phyloP scores from a whole-genome alignment of 2,329 filamentous ascomycete species.

The Fusarium buharicum region DNA sequence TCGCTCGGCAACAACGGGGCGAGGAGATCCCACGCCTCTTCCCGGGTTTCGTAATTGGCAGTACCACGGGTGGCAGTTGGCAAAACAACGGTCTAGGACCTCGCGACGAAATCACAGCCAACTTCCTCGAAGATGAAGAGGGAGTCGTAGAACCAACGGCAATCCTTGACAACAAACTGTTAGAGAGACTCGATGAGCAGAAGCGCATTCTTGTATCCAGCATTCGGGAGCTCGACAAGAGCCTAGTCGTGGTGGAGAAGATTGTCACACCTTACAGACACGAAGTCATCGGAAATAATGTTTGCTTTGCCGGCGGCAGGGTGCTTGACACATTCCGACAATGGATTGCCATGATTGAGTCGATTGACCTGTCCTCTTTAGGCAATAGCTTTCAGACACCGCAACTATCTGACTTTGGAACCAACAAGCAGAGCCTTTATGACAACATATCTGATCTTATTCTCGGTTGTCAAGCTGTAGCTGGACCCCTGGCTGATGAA shows the following conservation, averaged over 20 bases:
- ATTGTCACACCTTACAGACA: slow-evolving; percentile 83
- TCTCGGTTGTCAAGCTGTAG: slow-evolving; percentile 88
- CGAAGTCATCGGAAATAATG: slow-evolving; percentile 80
- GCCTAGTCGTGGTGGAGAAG: slow-evolving; percentile 80
- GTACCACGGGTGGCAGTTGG: slow-evolving; percentile 87
- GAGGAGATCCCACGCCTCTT: slow-evolving; percentile 93
- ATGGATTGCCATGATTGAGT: slow-evolving; percentile 91
- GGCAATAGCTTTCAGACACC: slow-evolving; percentile 83
- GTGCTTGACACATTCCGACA: slow-evolving; percentile 90
- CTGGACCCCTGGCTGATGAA: slow-evolving; percentile 90
- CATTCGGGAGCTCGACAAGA: slow-evolving; percentile 88
- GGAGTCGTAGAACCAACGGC: slow-evolving; percentile 75
- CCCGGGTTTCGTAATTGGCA: slow-evolving; percentile 92
- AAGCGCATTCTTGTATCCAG: slow-evolving; percentile 86
- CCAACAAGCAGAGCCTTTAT: slow-evolving; percentile 92
- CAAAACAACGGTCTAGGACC: slow-evolving; percentile 74
- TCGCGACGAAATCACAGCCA: slow-evolving; percentile 78
- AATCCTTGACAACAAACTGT: slow-evolving; percentile 77
- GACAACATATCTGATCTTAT: slow-evolving; percentile 92
- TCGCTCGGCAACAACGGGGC: slow-evolving; percentile 90
- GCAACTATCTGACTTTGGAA: slow-evolving; percentile 85
- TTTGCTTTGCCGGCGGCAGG: slow-evolving; percentile 81
- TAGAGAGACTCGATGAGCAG: slow-evolving; percentile 86
- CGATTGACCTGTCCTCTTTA: slow-evolving; percentile 85
- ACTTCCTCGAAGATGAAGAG: slow-evolving; percentile 88